Percentiles rank a stretch among this genome's conserved stretches.
Evolutionary conservation across 2,329 filamentous ascomycete genomes (phyloP).

Genomic region (Knoxdaviesia proteae): DNA sequence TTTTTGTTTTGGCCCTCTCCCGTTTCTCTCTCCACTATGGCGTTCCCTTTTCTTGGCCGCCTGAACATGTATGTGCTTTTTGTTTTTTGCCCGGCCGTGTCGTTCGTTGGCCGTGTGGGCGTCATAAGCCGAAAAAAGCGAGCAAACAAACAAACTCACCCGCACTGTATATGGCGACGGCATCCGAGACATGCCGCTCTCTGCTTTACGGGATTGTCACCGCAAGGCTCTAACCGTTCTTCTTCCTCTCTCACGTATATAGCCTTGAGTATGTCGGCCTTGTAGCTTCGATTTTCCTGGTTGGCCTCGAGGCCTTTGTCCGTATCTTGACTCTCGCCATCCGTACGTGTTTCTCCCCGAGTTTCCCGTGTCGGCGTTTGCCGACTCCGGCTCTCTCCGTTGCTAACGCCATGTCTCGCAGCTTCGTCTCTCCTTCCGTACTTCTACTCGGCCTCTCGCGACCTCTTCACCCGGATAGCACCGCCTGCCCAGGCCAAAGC

Average conservation of each 20-base stretch:
- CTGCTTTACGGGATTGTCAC: too few relatives aligned
- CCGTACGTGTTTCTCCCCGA: conserved; percentile 30
- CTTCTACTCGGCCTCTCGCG: conserved; percentile 64
- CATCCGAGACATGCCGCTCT: too few relatives aligned
- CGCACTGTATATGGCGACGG: too few relatives aligned
- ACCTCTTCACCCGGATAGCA: conserved; percentile 60
- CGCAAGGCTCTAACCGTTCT: too few relatives aligned
- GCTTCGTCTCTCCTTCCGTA: conserved; percentile 62
- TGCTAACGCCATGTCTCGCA: conserved; percentile 14
- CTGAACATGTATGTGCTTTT: conserved; percentile 24
- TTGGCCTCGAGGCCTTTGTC: conserved; percentile 64
- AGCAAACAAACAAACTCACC: conserved; percentile 1
- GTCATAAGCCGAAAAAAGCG: conserved; percentile 6
- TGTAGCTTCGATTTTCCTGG: conserved; percentile 61
- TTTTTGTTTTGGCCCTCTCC: neutral
- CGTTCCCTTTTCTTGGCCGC: conserved; percentile 30
- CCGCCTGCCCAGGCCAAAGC: conserved; percentile 48
- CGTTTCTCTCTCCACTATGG: conserved; percentile 14
- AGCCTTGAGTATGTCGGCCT: conserved; percentile 79
- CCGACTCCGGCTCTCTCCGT: neutral
- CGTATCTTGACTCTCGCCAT: conserved; percentile 74
- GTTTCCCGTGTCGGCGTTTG: neutral
- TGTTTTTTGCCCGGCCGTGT: neutral
- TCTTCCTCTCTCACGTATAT: neutral
- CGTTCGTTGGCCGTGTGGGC: neutral